A percentile compares a stretch with the other conserved stretches of the same genome.
phyloP scores from a whole-genome alignment of 495 filamentous ascomycete species.

The Penicillium angulare region DNA sequence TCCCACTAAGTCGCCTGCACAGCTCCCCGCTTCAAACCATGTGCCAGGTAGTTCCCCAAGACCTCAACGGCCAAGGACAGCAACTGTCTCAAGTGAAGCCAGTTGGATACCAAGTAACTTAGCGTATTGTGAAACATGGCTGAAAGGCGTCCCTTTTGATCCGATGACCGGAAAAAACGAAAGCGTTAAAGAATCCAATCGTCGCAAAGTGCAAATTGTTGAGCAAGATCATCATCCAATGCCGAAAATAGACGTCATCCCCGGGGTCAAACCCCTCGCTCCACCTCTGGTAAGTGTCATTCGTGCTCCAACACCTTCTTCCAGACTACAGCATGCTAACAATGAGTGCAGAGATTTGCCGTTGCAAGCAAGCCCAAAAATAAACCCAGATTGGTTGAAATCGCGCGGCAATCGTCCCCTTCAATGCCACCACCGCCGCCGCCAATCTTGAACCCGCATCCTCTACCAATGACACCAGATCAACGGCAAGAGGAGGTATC shows the following conservation, averaged over 20 bases:
- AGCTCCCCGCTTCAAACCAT: background rate
- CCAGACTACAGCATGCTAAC: constrained; percentile 2
- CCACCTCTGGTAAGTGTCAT: constrained; percentile 28
- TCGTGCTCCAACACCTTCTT: background rate
- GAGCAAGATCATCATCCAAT: constrained; percentile 38
- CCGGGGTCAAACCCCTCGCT: constrained; percentile 29
- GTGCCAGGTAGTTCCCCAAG: constrained; percentile 20
- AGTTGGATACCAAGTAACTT: constrained; percentile 45
- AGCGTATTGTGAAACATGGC: constrained; percentile 44
- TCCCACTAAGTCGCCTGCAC: constrained; percentile 8
- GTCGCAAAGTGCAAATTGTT: constrained; percentile 44
- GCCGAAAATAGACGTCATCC: constrained; percentile 26
- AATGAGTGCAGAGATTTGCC: constrained; percentile 30
- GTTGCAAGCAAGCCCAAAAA: constrained; percentile 43
- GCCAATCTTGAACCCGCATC: constrained; percentile 24
- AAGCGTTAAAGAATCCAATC: constrained; percentile 29
- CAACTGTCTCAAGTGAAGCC: constrained; percentile 42
- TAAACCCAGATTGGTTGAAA: constrained; percentile 32
- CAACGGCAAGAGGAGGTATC: constrained; percentile 42
- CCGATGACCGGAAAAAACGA: constrained; percentile 24
- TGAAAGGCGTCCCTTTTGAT: constrained; percentile 40
- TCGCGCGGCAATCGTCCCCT: constrained; percentile 41
- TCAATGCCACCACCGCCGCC: constrained; percentile 9
- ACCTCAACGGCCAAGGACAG: constrained; percentile 35
- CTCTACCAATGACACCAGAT: constrained; percentile 37